Evolutionary conservation across 1,284 basidiomycete species (phyloP), one percentile per base, ranked within the genome.

Genomic region (Ustilago shanxiensis): DNA sequence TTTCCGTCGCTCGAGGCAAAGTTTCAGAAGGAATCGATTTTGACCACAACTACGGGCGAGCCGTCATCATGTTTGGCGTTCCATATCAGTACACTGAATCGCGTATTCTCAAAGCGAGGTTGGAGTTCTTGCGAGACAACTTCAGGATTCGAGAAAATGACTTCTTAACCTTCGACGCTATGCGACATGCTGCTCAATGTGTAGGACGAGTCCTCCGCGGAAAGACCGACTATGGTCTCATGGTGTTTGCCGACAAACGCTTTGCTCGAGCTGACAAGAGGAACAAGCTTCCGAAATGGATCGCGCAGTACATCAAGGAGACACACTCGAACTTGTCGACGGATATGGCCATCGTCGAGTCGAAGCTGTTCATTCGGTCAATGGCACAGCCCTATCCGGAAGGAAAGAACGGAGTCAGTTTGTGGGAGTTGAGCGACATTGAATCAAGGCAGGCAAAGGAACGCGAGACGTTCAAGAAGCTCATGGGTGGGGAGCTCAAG

Each of bases 1-100:
- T 99, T 24, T 98, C 96, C 24, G 97, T 99, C 50, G 97, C 97
- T 22, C 91, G 97, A 89, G 97, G 97, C 8, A 99, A 99, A 87
- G 97, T 99, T 0, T 99, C 97, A 0, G 97, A 99, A 88, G 97
- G 97, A 6, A 99, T 99, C 85, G 97, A 99, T 91, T 99, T 99
- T 84, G 97, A 99, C 86, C 97, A 99, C 79, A 86, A 87, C 65
- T 99, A 99, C 85, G 97, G 97, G 8, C 91, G 97, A 61, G 97
- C 97, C 77, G 97, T 99, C 83, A 95, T 99, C 87, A 99, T 99
- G 97, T 99, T 99, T 88, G 97, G 95, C 24, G 94, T 98, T 31
- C 95, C 95, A 4, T 98, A 98, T 83, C 96, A 99, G 87, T 99
- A 99, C 84, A 99, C 97, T 31, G 97, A 99, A 87, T 96, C 94